Evolutionary conservation across 1,284 basidiomycete species (phyloP).

Genomic region (Exobasidium rhododendri): DNA sequence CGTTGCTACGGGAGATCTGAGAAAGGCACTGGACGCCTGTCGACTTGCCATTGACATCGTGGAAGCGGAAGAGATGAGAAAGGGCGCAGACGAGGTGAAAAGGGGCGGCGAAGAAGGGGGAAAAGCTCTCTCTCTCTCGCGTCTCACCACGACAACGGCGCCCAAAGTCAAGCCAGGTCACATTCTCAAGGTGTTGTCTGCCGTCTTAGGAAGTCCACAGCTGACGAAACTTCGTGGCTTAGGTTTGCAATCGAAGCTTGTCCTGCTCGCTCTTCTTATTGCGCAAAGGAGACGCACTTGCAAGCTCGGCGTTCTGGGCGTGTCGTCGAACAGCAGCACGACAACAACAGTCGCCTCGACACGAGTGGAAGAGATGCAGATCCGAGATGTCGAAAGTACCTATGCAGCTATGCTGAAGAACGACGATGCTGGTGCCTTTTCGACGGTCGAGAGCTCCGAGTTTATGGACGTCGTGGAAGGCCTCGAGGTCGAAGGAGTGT

Average conservation of each 20-base stretch:
- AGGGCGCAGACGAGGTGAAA: too few relatives aligned
- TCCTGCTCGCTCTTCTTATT: conserved; percentile 43
- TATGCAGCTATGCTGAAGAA: conserved; percentile 38
- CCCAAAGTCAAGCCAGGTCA: conserved; percentile 47
- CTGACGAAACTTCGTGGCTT: conserved; percentile 43
- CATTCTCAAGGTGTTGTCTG: conserved; percentile 47
- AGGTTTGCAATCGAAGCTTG: conserved; percentile 47
- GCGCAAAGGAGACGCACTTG: conserved; percentile 28
- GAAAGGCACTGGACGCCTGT: conserved; percentile 55
- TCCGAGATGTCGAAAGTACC: conserved; percentile 40
- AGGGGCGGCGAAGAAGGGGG: conserved; percentile 16
- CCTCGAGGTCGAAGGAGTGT: conserved; percentile 48
- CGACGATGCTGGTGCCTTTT: conserved; percentile 26
- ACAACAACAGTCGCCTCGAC: not conserved
- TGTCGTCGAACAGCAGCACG: not conserved
- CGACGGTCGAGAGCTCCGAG: conserved; percentile 41
- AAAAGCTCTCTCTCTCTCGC: conserved; percentile 11
- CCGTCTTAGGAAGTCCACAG: conserved; percentile 46
- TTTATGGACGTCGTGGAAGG: conserved; percentile 48
- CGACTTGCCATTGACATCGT: conserved; percentile 54
- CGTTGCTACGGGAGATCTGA: conserved; percentile 55
- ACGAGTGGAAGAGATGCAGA: not conserved
- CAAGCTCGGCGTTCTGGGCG: conserved; percentile 26
- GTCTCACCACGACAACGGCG: conserved; percentile 32
- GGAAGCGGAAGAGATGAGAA: conserved; percentile 43